Evolutionary conservation across 768 basidiomycete genomes (phyloP), one percentile per base, ranked within the genome.

Genomic region (Holtermannia corniformis): DNA sequence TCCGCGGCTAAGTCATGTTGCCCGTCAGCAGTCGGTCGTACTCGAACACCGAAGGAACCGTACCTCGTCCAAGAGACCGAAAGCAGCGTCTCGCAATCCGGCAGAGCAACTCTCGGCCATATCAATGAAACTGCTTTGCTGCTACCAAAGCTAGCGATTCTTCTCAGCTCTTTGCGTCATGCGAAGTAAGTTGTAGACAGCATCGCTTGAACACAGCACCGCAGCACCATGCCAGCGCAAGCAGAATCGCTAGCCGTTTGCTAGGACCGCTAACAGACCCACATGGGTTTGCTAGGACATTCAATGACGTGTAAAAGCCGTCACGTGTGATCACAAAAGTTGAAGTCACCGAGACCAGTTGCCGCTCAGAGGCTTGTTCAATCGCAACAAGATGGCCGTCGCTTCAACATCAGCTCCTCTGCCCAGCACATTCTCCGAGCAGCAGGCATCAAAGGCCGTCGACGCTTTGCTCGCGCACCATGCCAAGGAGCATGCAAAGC

Each of bases 381-480:
- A n/a, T n/a, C n/a, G n/a, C n/a, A n/a, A n/a, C 32, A 37, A 37
- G 32, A 37, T 7, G 10, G 16, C 32, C 32, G 16, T 37, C 32
- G 7, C 16, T 37, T 37, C 10, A 37, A 37, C 32, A 37, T 37
- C 47, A 20, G 22, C n/a, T n/a, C 50, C 53, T 3, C 49, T 68
- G 5, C 70, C 70, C 3, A 23, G 48, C 1, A 49, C 53, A 14
- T 72, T 95, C 57, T 84, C 84, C 19, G 55, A 76, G 13, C 70
- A 76, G 11, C 93, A 97, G 74, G 85, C 82, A 67, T 76, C 80
- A 57, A 81, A 78, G 44, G 93, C 93, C 4, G 76, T 93, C 5
- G 78, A 82, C 0, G 86, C 92, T 0, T 79, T 99, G 16, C 78
- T 86, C 47, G 75, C 78, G 1, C 81, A 96, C 65, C 81, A 84